Evolutionary conservation across 768 basidiomycete species (phyloP).

Genomic region (Suillus occidentalis): DNA sequence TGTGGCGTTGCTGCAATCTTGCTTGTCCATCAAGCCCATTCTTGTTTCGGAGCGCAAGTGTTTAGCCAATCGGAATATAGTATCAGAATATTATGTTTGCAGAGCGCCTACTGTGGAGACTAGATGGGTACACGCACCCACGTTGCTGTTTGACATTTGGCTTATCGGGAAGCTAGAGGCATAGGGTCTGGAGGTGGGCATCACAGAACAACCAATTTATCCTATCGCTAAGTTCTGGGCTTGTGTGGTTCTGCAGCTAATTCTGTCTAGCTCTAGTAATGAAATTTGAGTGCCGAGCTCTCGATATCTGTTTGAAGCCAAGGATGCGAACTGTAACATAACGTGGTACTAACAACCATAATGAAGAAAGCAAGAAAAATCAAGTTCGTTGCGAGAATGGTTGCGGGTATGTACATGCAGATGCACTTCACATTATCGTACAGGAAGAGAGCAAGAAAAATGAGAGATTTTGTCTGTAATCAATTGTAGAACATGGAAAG

Average conservation of each 20-base stretch:
- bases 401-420: background rate
- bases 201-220: background rate
- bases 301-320: too few species aligned
- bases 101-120: constrained; percentile 30
- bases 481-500: constrained; percentile 2
- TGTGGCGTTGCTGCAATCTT: constrained; percentile 21
- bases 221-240: background rate
- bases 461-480: constrained; percentile 1
- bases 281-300: background rate
- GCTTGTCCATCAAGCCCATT: constrained; percentile 27
- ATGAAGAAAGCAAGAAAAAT: background rate
- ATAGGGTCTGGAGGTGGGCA: background rate
- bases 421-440: constrained; percentile 1
- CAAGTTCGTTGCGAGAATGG: background rate
- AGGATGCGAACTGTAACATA: background rate
- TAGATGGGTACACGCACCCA: constrained; percentile 30
- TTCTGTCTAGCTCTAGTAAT: background rate
- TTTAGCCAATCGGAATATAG: background rate
- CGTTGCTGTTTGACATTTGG: constrained; percentile 28
- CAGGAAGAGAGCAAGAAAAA: background rate
- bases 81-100: background rate
- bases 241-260: background rate
- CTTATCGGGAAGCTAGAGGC: constrained; percentile 26
- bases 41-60: constrained; percentile 30
- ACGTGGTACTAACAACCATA: background rate